phyloP scores from a whole-genome alignment of 1,284 basidiomycete genomes.

The Moesziomyces aphidis region DNA sequence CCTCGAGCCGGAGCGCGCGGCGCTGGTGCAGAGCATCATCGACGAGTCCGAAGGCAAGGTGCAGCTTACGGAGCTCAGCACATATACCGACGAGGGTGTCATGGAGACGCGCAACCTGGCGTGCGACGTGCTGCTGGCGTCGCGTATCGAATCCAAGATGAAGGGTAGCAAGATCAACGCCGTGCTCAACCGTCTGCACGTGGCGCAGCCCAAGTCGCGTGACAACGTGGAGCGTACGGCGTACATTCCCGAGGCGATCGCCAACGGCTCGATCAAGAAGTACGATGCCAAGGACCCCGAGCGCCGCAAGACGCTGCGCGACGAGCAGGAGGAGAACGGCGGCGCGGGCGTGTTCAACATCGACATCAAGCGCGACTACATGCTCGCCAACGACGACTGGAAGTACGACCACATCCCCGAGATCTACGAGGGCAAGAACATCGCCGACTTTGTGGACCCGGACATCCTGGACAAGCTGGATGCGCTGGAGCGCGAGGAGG shows the following conservation, averaged over 20 bases:
- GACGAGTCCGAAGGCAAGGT: constrained; percentile 62
- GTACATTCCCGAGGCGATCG: constrained; percentile 58
- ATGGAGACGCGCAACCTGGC: constrained; percentile 65
- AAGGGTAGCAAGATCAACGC: constrained; percentile 64
- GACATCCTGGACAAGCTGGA: constrained; percentile 97
- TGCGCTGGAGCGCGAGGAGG: constrained; percentile 96
- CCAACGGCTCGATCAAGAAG: constrained; percentile 57
- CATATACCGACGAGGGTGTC: constrained; percentile 67
- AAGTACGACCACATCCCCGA: constrained; percentile 96
- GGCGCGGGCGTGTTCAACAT: constrained; percentile 67
- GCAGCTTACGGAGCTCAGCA: constrained; percentile 62
- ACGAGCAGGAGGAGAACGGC: constrained; percentile 66
- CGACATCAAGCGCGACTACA: constrained; percentile 78
- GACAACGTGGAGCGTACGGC: constrained; percentile 63
- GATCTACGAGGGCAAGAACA: constrained; percentile 97
- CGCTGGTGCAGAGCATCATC: constrained; percentile 57
- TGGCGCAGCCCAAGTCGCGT: constrained; percentile 61
- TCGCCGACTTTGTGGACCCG: constrained; percentile 99
- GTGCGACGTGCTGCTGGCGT: constrained; percentile 64
- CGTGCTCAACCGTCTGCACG: constrained; percentile 66
- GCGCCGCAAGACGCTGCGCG: constrained; percentile 60
- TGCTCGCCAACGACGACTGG: constrained; percentile 91
- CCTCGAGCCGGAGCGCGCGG: constrained; percentile 59
- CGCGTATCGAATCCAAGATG: constrained; percentile 64
- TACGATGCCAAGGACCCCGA: constrained; percentile 61